phyloP scores from a whole-genome alignment of 1,284 basidiomycete genomes.

The Testicularia cyperi region DNA sequence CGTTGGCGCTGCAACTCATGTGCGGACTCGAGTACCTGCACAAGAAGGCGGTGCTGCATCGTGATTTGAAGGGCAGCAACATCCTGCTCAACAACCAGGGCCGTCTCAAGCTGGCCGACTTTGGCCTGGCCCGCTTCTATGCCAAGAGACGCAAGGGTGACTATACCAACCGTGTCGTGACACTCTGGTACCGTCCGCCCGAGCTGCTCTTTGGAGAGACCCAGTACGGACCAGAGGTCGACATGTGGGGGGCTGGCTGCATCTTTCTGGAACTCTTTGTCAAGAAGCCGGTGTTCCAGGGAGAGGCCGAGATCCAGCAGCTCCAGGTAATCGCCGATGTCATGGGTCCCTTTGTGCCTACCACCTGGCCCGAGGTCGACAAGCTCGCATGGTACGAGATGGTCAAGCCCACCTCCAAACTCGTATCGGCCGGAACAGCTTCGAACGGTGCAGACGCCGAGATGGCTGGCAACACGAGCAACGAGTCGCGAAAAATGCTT shows the following conservation, averaged over 20 bases:
- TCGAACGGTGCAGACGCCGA: too few relatives aligned
- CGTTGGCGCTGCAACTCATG: slow-evolving; percentile 90
- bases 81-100: slow-evolving; percentile 91
- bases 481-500: too few relatives aligned
- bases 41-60: slow-evolving; percentile 89
- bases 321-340: slow-evolving; percentile 87
- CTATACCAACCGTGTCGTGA: slow-evolving; percentile 98
- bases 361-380: slow-evolving; percentile 78
- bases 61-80: slow-evolving; percentile 98
- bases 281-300: slow-evolving; percentile 91
- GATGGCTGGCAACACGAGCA: too few relatives aligned
- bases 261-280: slow-evolving; percentile 98
- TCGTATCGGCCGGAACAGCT: too few relatives aligned
- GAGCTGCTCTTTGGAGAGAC: slow-evolving; percentile 95
- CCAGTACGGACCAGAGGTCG: slow-evolving; percentile 95
- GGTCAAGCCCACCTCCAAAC: too few relatives aligned
- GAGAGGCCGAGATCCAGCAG: slow-evolving; percentile 94
- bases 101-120: slow-evolving; percentile 93
- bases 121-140: slow-evolving; percentile 95
- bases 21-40: slow-evolving; percentile 90
- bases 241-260: slow-evolving; percentile 99
- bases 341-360: slow-evolving; percentile 82
- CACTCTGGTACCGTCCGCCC: slow-evolving; percentile 96
- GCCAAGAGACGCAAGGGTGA: slow-evolving; percentile 84
- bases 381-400: slow-evolving; percentile 97